Conservation (phyloP, 768 basidiomycete genomes). For the Boletus tomentosulus region DNA sequence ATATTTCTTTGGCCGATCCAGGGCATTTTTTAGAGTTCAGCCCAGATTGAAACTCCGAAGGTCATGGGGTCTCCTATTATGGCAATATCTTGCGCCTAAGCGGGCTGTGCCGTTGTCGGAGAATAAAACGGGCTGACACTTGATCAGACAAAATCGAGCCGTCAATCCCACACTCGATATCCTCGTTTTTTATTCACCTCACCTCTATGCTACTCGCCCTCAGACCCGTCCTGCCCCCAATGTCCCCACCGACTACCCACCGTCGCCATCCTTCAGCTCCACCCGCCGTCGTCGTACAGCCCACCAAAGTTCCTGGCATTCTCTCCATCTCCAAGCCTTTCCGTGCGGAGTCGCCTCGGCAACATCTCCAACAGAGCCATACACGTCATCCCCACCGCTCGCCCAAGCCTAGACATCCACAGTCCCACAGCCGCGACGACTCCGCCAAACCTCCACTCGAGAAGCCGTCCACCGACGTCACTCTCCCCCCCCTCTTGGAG, state of each 20-base stretch:
- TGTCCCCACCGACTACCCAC: constrained; percentile 39
- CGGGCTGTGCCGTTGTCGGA: constrained; percentile 32
- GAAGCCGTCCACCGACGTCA: constrained; percentile 24
- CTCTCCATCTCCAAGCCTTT: constrained; percentile 62
- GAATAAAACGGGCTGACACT: constrained; percentile 30
- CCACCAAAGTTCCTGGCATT: constrained; percentile 70
- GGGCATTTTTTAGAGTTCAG: constrained; percentile 20
- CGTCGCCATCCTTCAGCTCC: constrained; percentile 69
- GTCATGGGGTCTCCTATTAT: constrained; percentile 9
- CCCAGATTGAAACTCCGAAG: constrained; percentile 26
- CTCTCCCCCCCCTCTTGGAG: constrained; percentile 29
- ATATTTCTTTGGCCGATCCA: constrained; percentile 1
- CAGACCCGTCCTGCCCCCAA: constrained; percentile 32
- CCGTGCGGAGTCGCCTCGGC: constrained; percentile 32
- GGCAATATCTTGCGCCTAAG: constrained; percentile 24
- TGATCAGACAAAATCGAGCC: constrained; percentile 26
- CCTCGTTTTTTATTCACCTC: constrained; percentile 20
- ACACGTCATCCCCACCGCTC: constrained; percentile 33
- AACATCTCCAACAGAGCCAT: constrained; percentile 34
- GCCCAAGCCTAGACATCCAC: constrained; percentile 34
- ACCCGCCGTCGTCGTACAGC: constrained; percentile 61
- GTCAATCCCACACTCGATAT: constrained; percentile 7
- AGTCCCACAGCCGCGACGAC: constrained; percentile 22
- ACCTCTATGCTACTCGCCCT: constrained; percentile 40
- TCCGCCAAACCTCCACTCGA: constrained; percentile 30